phyloP scores from a whole-genome alignment of 306 rosid genomes.

The Malus orientalis region DNA sequence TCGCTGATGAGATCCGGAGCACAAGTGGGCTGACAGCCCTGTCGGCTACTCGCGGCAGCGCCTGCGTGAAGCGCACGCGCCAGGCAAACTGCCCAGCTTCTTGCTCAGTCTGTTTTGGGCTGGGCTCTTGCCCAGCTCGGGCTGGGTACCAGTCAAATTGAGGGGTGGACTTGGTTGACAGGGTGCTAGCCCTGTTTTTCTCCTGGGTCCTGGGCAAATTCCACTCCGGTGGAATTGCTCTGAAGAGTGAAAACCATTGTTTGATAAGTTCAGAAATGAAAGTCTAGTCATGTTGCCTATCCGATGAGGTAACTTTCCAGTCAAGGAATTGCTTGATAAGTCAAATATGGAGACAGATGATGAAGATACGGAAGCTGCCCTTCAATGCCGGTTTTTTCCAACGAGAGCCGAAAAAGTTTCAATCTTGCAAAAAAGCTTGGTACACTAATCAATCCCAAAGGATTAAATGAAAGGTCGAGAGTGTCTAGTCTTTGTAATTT shows the following conservation, averaged over 20 bases:
- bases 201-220: too few species aligned
- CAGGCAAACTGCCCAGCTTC: too few species aligned
- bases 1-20: too few species aligned
- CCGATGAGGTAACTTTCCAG: conserved; percentile 43
- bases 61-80: too few species aligned
- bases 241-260: conserved; percentile 39
- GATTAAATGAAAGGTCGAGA: conserved; percentile 49
- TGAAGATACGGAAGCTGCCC: conserved; percentile 44
- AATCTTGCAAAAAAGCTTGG: conserved; percentile 42
- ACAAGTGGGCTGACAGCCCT: too few species aligned
- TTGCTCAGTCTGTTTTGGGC: too few species aligned
- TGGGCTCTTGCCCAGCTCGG: too few species aligned
- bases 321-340: conserved; percentile 41
- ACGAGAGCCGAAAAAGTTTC: conserved; percentile 35
- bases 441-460: conserved; percentile 26
- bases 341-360: conserved; percentile 43
- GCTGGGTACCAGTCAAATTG: too few species aligned
- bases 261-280: conserved; percentile 47
- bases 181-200: too few species aligned
- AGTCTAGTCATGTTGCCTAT: conserved; percentile 58
- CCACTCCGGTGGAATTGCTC: too few species aligned
- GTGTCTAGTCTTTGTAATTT: conserved; percentile 29
- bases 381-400: conserved; percentile 40
- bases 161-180: too few species aligned
- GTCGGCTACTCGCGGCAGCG: too few species aligned